Conservation (phyloP, 2,329 filamentous ascomycete genomes). For the Aciculosporium take region DNA sequence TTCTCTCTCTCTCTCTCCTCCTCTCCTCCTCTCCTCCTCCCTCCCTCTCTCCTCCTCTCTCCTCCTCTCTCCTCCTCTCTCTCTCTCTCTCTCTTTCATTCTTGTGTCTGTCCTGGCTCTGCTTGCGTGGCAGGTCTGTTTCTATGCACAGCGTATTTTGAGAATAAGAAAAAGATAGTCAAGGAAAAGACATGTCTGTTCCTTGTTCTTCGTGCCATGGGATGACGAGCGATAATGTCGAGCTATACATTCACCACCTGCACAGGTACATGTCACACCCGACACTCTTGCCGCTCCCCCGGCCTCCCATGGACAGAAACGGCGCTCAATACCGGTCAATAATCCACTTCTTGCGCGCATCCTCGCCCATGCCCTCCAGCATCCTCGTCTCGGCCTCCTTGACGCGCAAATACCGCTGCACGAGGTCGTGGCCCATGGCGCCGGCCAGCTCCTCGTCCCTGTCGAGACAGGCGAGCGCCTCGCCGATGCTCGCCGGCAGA, state of each 20-base stretch:
- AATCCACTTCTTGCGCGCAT: slow-evolving; percentile 41
- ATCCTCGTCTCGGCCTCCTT: slow-evolving; percentile 42
- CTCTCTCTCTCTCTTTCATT: neutral
- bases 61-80: no score
- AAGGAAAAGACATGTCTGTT: neutral
- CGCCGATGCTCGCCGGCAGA: slow-evolving; percentile 39
- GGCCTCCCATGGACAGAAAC: neutral
- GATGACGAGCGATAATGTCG: no score
- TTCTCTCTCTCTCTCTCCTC: no score
- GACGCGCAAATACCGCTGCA: slow-evolving; percentile 41
- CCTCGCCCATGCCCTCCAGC: slow-evolving; percentile 28
- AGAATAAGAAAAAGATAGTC: neutral
- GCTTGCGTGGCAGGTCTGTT: neutral
- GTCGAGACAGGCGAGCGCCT: slow-evolving; percentile 39
- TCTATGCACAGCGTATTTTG: neutral
- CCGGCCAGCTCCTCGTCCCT: slow-evolving; percentile 31
- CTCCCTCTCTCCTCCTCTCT: no score
- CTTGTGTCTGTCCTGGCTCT: neutral
- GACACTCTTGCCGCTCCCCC: neutral
- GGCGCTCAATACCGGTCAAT: slow-evolving; percentile 43
- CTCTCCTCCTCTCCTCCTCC: no score
- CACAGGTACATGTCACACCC: neutral
- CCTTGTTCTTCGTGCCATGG: neutral
- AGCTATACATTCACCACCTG: no score
- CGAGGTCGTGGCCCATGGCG: slow-evolving; percentile 33